Base-by-base conservation (phyloP, 768 basidiomycete species). In the Termitomyces titanicus region DNA sequence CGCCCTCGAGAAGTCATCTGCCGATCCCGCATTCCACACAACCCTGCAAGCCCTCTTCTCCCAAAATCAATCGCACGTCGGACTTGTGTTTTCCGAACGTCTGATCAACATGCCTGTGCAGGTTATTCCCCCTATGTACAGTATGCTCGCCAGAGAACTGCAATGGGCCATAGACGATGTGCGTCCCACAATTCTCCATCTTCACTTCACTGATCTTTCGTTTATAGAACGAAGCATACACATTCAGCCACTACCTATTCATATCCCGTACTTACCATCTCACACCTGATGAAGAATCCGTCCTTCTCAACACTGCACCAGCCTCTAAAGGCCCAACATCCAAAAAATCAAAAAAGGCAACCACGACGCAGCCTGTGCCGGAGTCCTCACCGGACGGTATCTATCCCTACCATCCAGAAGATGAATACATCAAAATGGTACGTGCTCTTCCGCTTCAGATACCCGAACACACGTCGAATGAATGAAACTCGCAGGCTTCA, bases 91-190 rank as follows among this genome's bases (percentile, higher is more conserved):
- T 60, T 89, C 87, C 59, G 93, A 97, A 68, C 79, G 96, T 0
- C 76, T 98, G 48, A 79, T 97, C 61, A 99, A 98, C 68, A 95
- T 99, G 86, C 96, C 96, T 0, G 88, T 94, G 13, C 92, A 98
- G 62, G 84, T 94, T 34, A 79, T 95, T 9, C 89, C 94, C 5
- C 94, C 93, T 1, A 88, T 97, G 86, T 98, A 95, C 69, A 78
- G 78, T 42, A 94, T 98, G 89, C 77, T 98, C 22, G 72, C 76
- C 0, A 85, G 90, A 45, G 96, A 99, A 68, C 74, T 97, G n/a
- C 74, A 83, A 35, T 83, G 78, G 74, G 90, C 89, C 3, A 70
- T 81, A 35, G 75, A 79, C 47, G 84, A 87, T 47, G 91, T 88
- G 54, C 51, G 82, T 74, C 1, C 50, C 53, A 17, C 40, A 17